Evolutionary conservation across 2,329 filamentous ascomycete genomes (phyloP).

Genomic region (Arthrobotrys pseudoclavata): DNA sequence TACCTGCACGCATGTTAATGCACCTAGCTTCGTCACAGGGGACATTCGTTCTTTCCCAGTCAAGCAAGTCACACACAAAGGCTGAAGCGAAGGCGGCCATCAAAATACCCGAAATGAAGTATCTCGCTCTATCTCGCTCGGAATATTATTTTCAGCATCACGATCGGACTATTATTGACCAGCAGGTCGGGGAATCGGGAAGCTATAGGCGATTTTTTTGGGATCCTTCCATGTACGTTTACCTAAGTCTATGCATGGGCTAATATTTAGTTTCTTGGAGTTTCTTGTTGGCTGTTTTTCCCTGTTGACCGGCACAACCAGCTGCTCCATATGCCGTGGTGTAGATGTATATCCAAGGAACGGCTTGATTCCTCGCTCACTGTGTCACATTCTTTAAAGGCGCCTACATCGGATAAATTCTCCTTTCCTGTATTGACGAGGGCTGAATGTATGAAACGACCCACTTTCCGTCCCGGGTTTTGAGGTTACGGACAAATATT

Average conservation of each 20-base stretch:
- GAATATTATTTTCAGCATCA: constrained; percentile 18
- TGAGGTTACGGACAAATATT: constrained; percentile 6
- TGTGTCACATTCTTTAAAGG: constrained; percentile 4
- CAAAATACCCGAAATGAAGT: constrained; percentile 14
- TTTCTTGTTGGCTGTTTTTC: background rate
- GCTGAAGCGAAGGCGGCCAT: constrained; percentile 1
- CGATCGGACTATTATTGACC: constrained; percentile 14
- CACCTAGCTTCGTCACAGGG: background rate
- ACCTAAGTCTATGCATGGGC: constrained; percentile 35
- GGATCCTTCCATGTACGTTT: constrained; percentile 22
- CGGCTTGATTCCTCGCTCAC: background rate
- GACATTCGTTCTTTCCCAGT: constrained; percentile 18
- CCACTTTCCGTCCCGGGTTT: constrained; percentile 34
- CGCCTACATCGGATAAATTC: constrained; percentile 27
- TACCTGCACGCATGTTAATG: constrained; percentile 52
- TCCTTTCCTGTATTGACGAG: background rate
- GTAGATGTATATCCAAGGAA: constrained; percentile 43
- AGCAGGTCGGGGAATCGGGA: background rate
- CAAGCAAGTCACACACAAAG: constrained; percentile 21
- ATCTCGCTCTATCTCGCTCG: constrained; percentile 41
- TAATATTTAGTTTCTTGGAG: background rate
- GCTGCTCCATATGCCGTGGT: constrained; percentile 50
- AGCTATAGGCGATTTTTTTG: constrained; percentile 20
- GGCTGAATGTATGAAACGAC: background rate
- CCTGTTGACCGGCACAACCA: background rate